These are phyloP conservation scores for Dryas drummondii DNA, from an alignment of 306 rosid genomes.

Conservation along the genomic window DNA sequence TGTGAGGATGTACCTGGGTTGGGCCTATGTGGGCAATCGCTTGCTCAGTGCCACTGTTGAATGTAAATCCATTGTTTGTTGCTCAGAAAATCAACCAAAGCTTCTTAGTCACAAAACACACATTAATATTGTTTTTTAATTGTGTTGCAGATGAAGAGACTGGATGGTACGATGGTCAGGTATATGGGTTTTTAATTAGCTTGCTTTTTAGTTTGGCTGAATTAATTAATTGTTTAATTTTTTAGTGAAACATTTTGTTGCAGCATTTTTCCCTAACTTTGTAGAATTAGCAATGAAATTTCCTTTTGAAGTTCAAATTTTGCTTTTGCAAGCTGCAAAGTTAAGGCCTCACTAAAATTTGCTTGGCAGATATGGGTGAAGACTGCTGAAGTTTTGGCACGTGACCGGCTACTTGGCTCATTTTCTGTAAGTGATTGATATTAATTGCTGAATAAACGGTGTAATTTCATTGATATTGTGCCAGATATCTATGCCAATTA, in stretches of 20 bases:
- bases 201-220: too few relatives aligned
- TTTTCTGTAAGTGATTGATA: slow-evolving; percentile 62
- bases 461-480: background rate
- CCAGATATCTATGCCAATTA: too few relatives aligned
- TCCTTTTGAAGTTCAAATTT: background rate
- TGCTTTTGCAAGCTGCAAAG: background rate
- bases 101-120: too few relatives aligned
- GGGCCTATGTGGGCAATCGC: slow-evolving; percentile 96
- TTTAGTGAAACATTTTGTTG: too few relatives aligned
- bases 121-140: too few relatives aligned
- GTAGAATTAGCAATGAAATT: background rate
- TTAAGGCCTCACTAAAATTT: slow-evolving; percentile 9
- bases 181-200: slow-evolving; percentile 17
- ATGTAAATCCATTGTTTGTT: slow-evolving; percentile 38
- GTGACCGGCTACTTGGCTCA: slow-evolving; percentile 94
- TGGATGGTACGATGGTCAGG: slow-evolving; percentile 99
- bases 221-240: too few relatives aligned
- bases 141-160: slow-evolving; percentile 82
- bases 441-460: background rate
- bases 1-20: slow-evolving; percentile 88
- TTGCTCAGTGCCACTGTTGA: slow-evolving; percentile 96
- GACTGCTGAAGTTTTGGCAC: slow-evolving; percentile 83
- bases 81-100: too few relatives aligned
- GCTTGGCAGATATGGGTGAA: slow-evolving; percentile 86
- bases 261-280: too few relatives aligned